A percentile compares a stretch with the other conserved stretches of the same genome.
phyloP scores from a whole-genome alignment of 768 basidiomycete species.

The Leccinum disarticulatum region DNA sequence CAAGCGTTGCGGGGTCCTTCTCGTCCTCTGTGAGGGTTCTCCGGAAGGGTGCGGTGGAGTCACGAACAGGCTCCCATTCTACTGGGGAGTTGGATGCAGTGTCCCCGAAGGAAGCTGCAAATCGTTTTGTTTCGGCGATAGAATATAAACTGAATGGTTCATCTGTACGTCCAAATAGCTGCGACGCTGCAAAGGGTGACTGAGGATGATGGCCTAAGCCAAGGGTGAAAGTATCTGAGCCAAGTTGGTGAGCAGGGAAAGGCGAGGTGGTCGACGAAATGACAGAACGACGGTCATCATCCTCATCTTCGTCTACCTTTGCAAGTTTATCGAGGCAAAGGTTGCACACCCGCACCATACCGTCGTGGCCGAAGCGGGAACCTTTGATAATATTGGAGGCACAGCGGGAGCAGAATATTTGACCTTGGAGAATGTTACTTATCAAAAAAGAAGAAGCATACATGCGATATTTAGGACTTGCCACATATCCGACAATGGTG shows the following conservation, averaged over 20 bases:
- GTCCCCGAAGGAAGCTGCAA: constrained; percentile 53
- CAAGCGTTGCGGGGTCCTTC: constrained; percentile 50
- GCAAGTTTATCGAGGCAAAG: constrained; percentile 91
- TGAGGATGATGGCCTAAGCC: constrained; percentile 58
- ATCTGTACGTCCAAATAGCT: constrained; percentile 75
- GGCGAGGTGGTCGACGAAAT: constrained; percentile 67
- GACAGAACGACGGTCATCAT: constrained; percentile 83
- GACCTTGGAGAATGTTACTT: constrained; percentile 55
- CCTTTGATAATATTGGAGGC: constrained; percentile 97
- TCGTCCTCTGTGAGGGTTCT: constrained; percentile 76
- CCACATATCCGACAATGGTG: constrained; percentile 99
- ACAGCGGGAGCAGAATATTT: constrained; percentile 97
- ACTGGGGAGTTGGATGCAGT: constrained; percentile 51
- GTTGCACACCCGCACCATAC: constrained; percentile 96
- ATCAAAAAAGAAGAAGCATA: neutral
- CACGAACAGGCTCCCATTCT: constrained; percentile 47
- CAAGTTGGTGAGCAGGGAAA: constrained; percentile 79
- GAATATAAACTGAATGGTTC: constrained; percentile 82
- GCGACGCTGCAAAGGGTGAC: constrained; percentile 86
- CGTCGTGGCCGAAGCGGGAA: constrained; percentile 87
- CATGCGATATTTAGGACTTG: constrained; percentile 32
- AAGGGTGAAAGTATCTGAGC: constrained; percentile 40
- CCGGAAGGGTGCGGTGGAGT: constrained; percentile 74
- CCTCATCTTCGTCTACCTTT: constrained; percentile 85
- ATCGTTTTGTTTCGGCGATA: constrained; percentile 71